Evolutionary conservation across 148 eudicot genomes (phyloP).

Genomic region (Pharnaceum exiguum): DNA sequence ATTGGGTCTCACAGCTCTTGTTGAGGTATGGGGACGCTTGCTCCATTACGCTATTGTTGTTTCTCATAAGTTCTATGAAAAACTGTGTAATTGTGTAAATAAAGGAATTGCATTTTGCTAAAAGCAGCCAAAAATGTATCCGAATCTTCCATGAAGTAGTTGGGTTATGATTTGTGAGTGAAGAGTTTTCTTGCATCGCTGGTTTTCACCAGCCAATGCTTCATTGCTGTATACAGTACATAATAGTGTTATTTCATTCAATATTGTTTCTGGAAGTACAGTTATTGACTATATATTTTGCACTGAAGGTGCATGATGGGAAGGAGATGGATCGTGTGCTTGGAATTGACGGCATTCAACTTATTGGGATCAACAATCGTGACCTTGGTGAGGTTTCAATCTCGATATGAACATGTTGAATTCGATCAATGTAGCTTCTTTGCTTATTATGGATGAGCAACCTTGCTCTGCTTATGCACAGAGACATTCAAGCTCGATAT

Average conservation of each 20-base stretch:
- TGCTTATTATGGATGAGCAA: constrained; percentile 7
- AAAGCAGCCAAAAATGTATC: background rate
- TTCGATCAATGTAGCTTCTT: background rate
- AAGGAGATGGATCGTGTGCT: constrained; percentile 94
- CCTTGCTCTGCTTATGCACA: constrained; percentile 5
- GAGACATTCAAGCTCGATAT: constrained; percentile 33
- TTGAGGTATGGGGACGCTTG: constrained; percentile 54
- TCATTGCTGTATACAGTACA: too few species aligned
- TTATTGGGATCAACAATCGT: constrained; percentile 92
- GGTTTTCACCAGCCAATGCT: too few species aligned
- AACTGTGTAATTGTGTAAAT: too few species aligned
- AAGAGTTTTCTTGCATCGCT: background rate
- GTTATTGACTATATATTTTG: background rate
- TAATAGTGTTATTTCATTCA: too few species aligned
- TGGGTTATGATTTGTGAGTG: background rate
- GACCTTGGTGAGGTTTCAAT: constrained; percentile 54
- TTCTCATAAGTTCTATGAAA: too few species aligned
- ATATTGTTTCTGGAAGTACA: background rate
- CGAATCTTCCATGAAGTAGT: background rate
- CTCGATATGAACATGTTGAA: background rate
- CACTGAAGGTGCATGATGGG: constrained; percentile 72
- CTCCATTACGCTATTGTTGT: background rate
- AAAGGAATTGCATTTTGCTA: too few species aligned
- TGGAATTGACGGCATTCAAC: constrained; percentile 75
- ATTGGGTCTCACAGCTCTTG: constrained; percentile 69